These are phyloP conservation scores for Gymnopus androsaceus DNA, from an alignment of 1,284 basidiomycete species.

Conservation along the genomic window DNA sequence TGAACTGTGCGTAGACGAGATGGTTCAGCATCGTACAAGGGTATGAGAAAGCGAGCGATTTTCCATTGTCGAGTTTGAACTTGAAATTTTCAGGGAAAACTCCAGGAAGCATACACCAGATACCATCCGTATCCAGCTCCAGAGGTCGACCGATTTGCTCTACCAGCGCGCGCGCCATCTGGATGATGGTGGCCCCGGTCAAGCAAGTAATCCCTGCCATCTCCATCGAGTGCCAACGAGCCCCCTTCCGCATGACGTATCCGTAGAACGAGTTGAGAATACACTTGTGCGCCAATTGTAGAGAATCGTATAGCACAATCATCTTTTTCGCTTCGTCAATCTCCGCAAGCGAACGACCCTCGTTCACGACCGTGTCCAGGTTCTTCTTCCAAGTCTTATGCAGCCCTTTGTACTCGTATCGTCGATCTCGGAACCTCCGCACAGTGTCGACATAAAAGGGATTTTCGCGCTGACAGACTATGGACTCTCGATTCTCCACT, in stretches of 20 bases:
- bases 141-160: constrained; percentile 97
- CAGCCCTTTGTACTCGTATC: constrained; percentile 98
- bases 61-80: constrained; percentile 89
- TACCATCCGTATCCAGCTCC: constrained; percentile 98
- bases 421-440: constrained; percentile 93
- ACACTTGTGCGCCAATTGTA: constrained; percentile 99
- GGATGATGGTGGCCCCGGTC: constrained; percentile 98
- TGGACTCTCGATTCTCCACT: constrained; percentile 91
- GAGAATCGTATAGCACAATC: constrained; percentile 99
- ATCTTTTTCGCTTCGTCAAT: constrained; percentile 98
- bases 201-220: constrained; percentile 99
- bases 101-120: constrained; percentile 99
- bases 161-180: constrained; percentile 98
- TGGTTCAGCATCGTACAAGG: constrained; percentile 99
- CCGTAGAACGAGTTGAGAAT: constrained; percentile 99
- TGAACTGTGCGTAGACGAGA: constrained; percentile 93
- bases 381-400: constrained; percentile 99
- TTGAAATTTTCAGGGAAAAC: constrained; percentile 98
- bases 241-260: constrained; percentile 99
- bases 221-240: constrained; percentile 99
- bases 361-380: constrained; percentile 73
- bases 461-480: constrained; percentile 98
- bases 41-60: constrained; percentile 91
- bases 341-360: constrained; percentile 77
- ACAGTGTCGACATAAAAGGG: constrained; percentile 99